A percentile compares a stretch with the other conserved stretches of the same genome.
Conservation (phyloP, 495 filamentous ascomycete species). For the Oidiodendron maius region DNA sequence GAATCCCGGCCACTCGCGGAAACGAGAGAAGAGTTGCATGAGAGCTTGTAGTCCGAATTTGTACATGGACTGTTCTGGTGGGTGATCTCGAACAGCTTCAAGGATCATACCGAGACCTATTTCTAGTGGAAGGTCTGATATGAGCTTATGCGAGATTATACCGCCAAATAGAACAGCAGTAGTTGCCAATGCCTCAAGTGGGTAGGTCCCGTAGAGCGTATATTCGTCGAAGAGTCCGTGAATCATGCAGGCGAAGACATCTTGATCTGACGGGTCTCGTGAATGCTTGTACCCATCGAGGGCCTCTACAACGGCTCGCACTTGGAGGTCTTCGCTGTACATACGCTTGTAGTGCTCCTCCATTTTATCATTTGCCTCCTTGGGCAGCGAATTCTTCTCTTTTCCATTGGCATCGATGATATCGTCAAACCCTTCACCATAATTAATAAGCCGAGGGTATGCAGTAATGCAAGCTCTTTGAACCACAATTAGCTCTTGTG, state of each 20-base stretch:
- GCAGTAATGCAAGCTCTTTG: slow-evolving; percentile 85
- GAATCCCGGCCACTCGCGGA: slow-evolving; percentile 90
- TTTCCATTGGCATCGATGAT: slow-evolving; percentile 81
- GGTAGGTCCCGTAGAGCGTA: slow-evolving; percentile 88
- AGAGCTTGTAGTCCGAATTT: slow-evolving; percentile 98
- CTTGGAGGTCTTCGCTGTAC: slow-evolving; percentile 82
- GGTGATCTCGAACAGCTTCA: slow-evolving; percentile 82
- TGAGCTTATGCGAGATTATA: slow-evolving; percentile 87
- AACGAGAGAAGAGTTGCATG: slow-evolving; percentile 71
- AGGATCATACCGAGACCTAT: slow-evolving; percentile 93
- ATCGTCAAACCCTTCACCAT: slow-evolving; percentile 84
- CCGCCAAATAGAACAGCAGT: slow-evolving; percentile 96
- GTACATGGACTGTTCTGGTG: slow-evolving; percentile 82
- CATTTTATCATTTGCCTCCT: slow-evolving; percentile 82
- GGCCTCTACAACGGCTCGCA: slow-evolving; percentile 72
- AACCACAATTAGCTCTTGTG: slow-evolving; percentile 48
- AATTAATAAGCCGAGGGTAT: slow-evolving; percentile 95
- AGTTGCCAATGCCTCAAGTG: slow-evolving; percentile 85
- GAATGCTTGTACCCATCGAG: slow-evolving; percentile 84
- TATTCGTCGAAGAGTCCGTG: slow-evolving; percentile 98
- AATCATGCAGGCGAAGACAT: slow-evolving; percentile 97
- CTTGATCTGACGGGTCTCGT: slow-evolving; percentile 73
- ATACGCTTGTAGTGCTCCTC: slow-evolving; percentile 94
- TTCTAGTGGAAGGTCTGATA: slow-evolving; percentile 82
- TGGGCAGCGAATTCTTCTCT: slow-evolving; percentile 69